A percentile compares a stretch with the other conserved stretches of the same genome.
Conservation (phyloP, 2,329 filamentous ascomycete genomes). For the Penicillium sp. region DNA sequence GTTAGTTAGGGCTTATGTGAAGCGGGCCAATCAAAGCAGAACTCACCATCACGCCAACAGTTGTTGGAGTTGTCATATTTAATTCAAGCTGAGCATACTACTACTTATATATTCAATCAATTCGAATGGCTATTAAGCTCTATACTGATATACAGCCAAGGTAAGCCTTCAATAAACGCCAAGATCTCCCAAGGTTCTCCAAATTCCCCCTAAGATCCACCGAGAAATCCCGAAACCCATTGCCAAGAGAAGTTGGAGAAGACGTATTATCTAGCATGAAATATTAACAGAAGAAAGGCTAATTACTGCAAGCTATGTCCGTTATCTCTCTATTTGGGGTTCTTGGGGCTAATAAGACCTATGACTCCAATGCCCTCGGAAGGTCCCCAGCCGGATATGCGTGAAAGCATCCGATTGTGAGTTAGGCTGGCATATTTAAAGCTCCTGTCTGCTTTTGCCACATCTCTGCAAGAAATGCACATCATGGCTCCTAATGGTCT, state of each 20-base stretch:
- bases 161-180: neutral
- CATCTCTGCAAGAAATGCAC: neutral
- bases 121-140: neutral
- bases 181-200: neutral
- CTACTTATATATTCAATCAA: neutral
- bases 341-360: neutral
- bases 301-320: neutral
- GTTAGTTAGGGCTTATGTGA: neutral
- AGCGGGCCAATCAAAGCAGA: neutral
- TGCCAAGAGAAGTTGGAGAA: neutral
- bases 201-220: neutral
- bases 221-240: neutral
- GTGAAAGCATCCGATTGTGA: neutral
- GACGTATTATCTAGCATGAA: neutral
- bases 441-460: neutral
- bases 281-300: neutral
- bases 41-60: neutral
- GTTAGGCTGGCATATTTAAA: neutral
- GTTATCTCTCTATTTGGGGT: neutral
- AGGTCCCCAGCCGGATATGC: neutral
- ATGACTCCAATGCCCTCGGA: neutral
- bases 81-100: neutral
- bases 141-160: neutral
- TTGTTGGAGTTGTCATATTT: neutral
- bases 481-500: neutral